Percentiles rank a stretch among this genome's conserved stretches.
Conservation (phyloP, 176 grass and related monocot genomes). For the Oryza glaberrima region DNA sequence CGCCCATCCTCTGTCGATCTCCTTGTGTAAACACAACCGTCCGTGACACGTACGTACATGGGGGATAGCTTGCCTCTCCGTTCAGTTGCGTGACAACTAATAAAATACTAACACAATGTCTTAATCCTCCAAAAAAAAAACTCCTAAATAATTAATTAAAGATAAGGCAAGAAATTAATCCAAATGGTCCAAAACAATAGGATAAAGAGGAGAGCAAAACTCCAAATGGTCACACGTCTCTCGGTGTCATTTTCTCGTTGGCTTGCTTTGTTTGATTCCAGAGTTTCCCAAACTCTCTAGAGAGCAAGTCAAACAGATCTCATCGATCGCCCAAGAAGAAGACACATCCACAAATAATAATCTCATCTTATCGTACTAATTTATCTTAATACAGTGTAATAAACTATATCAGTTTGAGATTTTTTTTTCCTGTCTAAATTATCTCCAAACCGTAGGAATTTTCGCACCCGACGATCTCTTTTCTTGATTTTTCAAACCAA, state of each 20-base stretch:
- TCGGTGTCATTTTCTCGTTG: not conserved
- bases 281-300: not conserved
- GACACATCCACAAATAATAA: not conserved
- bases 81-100: no score
- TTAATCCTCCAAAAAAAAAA: no score
- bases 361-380: not conserved
- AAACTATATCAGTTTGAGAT: not conserved
- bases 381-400: no score
- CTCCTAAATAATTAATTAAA: not conserved
- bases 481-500: slow-evolving; percentile 9
- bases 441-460: slow-evolving; percentile 1
- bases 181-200: not conserved
- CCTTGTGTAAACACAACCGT: no score
- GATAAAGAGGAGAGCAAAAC: not conserved
- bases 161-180: not conserved
- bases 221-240: not conserved
- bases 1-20: not conserved
- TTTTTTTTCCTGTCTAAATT: not conserved
- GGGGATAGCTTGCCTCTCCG: no score
- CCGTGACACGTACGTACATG: no score
- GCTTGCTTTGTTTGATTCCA: no score
- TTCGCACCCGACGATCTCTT: no score
- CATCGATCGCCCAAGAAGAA: not conserved
- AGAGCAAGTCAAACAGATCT: slow-evolving; percentile 21
- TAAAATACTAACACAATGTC: no score